These are phyloP conservation scores for Ceratocystis diversiconidia DNA, from an alignment of 2,329 filamentous ascomycete genomes.

Conservation along the genomic window DNA sequence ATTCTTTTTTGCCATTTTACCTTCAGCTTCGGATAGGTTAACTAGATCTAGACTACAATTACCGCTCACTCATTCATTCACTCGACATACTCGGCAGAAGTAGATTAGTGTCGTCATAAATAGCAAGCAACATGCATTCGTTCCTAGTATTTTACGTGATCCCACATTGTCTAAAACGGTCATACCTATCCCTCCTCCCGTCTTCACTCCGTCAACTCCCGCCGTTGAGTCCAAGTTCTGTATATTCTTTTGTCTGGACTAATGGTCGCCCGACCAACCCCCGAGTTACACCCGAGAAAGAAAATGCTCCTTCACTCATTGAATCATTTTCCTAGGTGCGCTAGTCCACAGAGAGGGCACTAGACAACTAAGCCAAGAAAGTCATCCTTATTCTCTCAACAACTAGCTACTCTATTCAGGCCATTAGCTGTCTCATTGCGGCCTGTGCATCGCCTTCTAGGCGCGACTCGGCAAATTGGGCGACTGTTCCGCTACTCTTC, in stretches of 20 bases:
- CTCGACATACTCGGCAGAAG: background rate
- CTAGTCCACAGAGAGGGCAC: too few species aligned
- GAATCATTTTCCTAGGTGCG: too few species aligned
- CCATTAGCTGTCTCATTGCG: slow-evolving; percentile 15
- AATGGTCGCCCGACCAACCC: background rate
- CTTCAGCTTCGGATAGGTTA: too few species aligned
- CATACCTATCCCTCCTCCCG: background rate
- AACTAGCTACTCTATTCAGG: background rate
- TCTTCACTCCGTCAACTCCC: background rate
- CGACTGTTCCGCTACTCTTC: slow-evolving; percentile 56
- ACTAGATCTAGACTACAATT: too few species aligned
- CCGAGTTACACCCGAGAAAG: too few species aligned
- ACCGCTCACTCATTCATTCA: background rate
- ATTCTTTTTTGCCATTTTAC: too few species aligned
- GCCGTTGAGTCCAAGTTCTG: background rate
- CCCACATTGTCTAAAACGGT: background rate
- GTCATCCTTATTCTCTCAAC: background rate
- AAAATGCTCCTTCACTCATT: too few species aligned
- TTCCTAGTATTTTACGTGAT: slow-evolving; percentile 6
- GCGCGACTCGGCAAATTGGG: slow-evolving; percentile 56
- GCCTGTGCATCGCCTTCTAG: slow-evolving; percentile 39
- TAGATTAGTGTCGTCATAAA: background rate
- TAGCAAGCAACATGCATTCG: background rate
- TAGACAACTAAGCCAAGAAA: background rate
- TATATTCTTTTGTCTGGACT: background rate